Base-by-base conservation (phyloP, 352 stramenopile species). In the Globisporangium irregulare region DNA sequence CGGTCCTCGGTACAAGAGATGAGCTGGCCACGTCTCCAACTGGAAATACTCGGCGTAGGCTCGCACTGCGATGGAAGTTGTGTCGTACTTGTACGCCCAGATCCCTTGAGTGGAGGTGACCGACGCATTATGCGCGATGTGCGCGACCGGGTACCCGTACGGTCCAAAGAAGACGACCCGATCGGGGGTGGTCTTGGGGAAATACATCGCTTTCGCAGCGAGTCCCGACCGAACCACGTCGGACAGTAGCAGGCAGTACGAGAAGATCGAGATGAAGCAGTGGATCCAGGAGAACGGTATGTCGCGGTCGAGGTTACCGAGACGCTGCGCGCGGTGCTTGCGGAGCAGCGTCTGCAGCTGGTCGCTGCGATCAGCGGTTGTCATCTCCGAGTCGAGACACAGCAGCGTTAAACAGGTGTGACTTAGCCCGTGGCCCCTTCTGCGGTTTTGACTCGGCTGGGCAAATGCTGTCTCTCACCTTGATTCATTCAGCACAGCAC, bases 71-170 rank as follows among this genome's bases (percentile, higher is more conserved):
- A 72, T 57, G 25, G 64, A 73, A 50, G 68, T 77, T n/a, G 64
- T 70, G 51, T 72, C 71, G 60, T 74, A 77, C 56, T 77, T 77
- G 57, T 68, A 77, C 43, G 22, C 36, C 71, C 68, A 77, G 41
- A 43, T 20, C 14, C 9, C 48, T 24, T 64, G 41, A 18, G 15
- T 56, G 24, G 38, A 18, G 22, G 18, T 32, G n/a, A 34, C 18
- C 9, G 54, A 36, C 25, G 32, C 53, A 15, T 59, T 41, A 24
- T 25, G 50, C 24, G 20, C 27, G 55, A 55, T n/a, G 10, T 56
- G 59, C 4, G 59, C 41, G n/a, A 64, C 41, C 15, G 41, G 22
- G 15, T 64, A 64, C 6, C 6, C 59, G 8, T 56, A 64, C 6
- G 59, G 22, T 4, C 59, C 41, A 56, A 64, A 56, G 41, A 56